Base-by-base conservation (phyloP, 164 flowering plant species). In the Malania oleifera region DNA sequence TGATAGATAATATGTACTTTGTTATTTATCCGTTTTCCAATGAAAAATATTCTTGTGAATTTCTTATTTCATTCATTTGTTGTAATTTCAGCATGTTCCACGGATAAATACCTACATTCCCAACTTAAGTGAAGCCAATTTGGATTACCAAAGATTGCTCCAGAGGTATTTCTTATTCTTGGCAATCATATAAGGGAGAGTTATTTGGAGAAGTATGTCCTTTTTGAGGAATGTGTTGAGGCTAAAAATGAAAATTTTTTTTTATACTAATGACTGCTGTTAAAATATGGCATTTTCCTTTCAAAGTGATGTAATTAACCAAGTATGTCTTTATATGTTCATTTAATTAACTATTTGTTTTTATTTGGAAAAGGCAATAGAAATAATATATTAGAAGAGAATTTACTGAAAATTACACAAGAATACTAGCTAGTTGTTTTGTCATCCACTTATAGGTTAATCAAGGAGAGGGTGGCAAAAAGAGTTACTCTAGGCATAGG, bases 121-220 rank as follows among this genome's bases (percentile, higher is more conserved):
- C 44, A 81, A 68, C 68, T 28, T 77, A 26, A 79, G 67, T 57
- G 92, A 85, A 75, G 84, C 92, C 35, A 75, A 75, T 71, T 61
- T 85, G 73, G 97, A 90, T 73, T 80, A 90, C 73, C 90, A 87
- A 54, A 78, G 97, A 61, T 76, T 90, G 61, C 81, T 78, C n/a
- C 86, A 90, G 68, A 85, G 97, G 97, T 90, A 75, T 63, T 68
- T 59, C 47, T 49, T 52, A 22, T 66, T 17, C 31, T 44, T 53
- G 46, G 13, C 4, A 31, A 9, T 31, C 9, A 31, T 44, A n/a
- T 44, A 4, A 4, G 48, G 48, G 48, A n/a, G 20, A 44, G 2
- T 7, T 44, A 24, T 9, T 17, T 18, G 22, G 20, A 44, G 20
- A 1, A 44, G 5, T 44, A 5, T n/a, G 8, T 12, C 1, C 8